These are phyloP conservation scores for Stephanodiscus triporus DNA, from an alignment of 108 stramenopile species.

Conservation along the genomic window DNA sequence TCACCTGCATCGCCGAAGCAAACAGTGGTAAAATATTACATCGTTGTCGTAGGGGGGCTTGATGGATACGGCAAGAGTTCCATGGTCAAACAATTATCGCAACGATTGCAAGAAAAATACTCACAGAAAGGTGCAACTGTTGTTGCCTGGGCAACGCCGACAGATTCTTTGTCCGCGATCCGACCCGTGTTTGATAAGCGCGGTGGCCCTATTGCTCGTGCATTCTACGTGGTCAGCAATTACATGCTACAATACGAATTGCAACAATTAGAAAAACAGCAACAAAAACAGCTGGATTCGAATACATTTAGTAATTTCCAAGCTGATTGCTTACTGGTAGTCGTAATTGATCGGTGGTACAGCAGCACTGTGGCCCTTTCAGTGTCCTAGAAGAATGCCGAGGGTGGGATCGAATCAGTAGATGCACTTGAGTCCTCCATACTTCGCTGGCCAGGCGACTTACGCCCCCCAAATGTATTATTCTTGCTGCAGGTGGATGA, in stretches of 20 bases:
- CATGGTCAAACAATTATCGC: slow-evolving; percentile 17
- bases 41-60: slow-evolving; percentile 47
- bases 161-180: slow-evolving; percentile 19
- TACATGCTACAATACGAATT: slow-evolving; percentile 50
- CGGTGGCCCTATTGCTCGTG: slow-evolving; percentile 46
- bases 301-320: no score
- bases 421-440: slow-evolving; percentile 6
- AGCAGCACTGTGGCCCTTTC: slow-evolving; percentile 34
- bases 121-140: neutral
- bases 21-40: neutral
- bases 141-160: slow-evolving; percentile 33
- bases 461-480: slow-evolving; percentile 24
- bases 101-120: neutral
- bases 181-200: slow-evolving; percentile 48
- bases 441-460: slow-evolving; percentile 49
- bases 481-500: slow-evolving; percentile 35
- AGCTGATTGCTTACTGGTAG: neutral
- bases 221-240: slow-evolving; percentile 53
- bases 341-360: slow-evolving; percentile 49
- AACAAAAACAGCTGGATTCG: neutral
- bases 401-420: neutral
- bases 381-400: slow-evolving; percentile 12
- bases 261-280: no score
- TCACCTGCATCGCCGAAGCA: no score
- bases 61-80: slow-evolving; percentile 53